Evolutionary conservation across 768 basidiomycete species (phyloP).

Genomic region (Phlebiopsis gigantea): DNA sequence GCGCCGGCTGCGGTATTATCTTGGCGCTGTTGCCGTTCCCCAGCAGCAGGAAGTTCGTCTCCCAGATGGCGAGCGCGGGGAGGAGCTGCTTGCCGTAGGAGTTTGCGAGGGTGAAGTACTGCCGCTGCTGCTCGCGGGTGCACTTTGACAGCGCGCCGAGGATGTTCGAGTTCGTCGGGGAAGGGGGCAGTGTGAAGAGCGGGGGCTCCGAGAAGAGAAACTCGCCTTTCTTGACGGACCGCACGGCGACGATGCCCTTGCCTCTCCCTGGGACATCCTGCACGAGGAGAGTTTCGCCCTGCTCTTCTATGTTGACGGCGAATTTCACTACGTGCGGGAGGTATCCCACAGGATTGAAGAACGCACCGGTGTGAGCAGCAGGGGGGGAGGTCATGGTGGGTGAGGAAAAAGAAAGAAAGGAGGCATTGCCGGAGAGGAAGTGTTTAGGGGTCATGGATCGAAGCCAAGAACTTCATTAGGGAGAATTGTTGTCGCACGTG

Average conservation of each 20-base stretch:
- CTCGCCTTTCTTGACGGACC: slow-evolving; percentile 19
- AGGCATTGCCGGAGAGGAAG: slow-evolving; percentile 4
- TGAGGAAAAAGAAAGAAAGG: background rate
- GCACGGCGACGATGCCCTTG: slow-evolving; percentile 22
- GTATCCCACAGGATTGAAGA: slow-evolving; percentile 2
- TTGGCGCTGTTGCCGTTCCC: slow-evolving; percentile 5
- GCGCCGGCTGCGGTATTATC: slow-evolving; percentile 7
- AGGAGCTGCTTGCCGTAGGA: too few relatives aligned
- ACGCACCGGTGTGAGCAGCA: slow-evolving; percentile 9
- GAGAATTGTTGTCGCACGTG: slow-evolving; percentile 8
- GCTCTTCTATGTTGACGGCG: slow-evolving; percentile 14
- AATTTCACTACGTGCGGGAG: slow-evolving; percentile 9
- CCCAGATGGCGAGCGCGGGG: slow-evolving; percentile 24
- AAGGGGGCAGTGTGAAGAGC: slow-evolving; percentile 19
- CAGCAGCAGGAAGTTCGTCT: slow-evolving; percentile 25
- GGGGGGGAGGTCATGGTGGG: background rate
- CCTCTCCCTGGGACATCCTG: slow-evolving; percentile 20
- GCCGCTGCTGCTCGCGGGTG: too few relatives aligned
- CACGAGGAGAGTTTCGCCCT: slow-evolving; percentile 5
- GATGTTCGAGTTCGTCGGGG: slow-evolving; percentile 15
- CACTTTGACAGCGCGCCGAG: too few relatives aligned
- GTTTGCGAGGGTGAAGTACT: too few relatives aligned
- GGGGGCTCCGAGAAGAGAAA: slow-evolving; percentile 22
- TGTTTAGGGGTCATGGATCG: slow-evolving; percentile 1
- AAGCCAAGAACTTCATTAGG: slow-evolving; percentile 2